A percentile compares a stretch with the other conserved stretches of the same genome.
Evolutionary conservation across 2,329 filamentous ascomycete genomes (phyloP).

Genomic region (Claviceps purpurea): DNA sequence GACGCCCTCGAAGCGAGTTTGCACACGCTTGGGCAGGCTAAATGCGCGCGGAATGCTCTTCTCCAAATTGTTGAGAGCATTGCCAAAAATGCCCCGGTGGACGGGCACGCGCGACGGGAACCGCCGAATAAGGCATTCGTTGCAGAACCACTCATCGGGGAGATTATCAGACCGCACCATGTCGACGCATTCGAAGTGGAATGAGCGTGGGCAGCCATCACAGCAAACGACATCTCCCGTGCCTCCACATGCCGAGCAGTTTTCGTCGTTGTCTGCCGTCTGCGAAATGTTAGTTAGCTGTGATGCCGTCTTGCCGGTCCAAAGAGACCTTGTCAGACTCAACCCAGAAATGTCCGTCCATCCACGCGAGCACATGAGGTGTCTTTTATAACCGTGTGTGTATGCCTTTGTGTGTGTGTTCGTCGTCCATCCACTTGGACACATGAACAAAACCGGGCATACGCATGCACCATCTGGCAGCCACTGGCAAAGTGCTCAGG

Average conservation of each 20-base stretch:
- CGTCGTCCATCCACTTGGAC: too few relatives aligned
- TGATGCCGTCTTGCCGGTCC: background rate
- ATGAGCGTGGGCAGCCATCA: conserved; percentile 80
- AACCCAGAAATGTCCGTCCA: background rate
- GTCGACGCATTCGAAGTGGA: conserved; percentile 81
- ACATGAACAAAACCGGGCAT: too few relatives aligned
- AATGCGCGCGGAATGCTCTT: conserved; percentile 60
- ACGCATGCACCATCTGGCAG: too few relatives aligned
- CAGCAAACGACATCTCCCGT: conserved; percentile 83
- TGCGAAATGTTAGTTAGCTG: conserved; percentile 20
- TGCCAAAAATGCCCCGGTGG: conserved; percentile 44
- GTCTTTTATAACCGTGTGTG: too few relatives aligned
- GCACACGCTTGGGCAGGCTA: conserved; percentile 54
- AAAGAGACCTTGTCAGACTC: background rate
- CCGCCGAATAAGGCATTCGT: conserved; percentile 46
- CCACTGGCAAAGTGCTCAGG: too few relatives aligned
- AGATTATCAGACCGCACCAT: conserved; percentile 57
- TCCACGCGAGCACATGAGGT: background rate
- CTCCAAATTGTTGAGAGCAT: conserved; percentile 51
- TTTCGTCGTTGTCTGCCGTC: conserved; percentile 66
- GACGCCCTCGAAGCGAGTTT: conserved; percentile 69
- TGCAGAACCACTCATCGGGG: conserved; percentile 77
- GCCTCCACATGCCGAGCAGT: conserved; percentile 74
- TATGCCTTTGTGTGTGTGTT: too few relatives aligned
- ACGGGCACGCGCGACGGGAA: conserved; percentile 31